These are phyloP conservation scores for Cystofilobasidium capitatum DNA, from an alignment of 768 basidiomycete species.

Conservation along the genomic window DNA sequence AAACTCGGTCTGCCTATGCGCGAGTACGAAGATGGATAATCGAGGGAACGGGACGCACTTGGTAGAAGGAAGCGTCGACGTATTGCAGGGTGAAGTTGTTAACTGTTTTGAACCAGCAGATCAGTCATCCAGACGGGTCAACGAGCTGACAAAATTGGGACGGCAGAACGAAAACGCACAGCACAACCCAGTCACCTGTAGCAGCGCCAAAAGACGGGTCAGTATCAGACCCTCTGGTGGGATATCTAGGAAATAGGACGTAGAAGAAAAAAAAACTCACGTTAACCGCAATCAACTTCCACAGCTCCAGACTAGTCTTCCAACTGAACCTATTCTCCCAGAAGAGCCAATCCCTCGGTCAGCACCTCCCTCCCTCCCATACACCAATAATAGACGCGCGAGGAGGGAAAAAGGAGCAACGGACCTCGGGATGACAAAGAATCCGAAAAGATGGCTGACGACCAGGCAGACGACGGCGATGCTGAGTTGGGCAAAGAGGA, in stretches of 20 bases:
- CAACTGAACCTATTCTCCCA: constrained; percentile 56
- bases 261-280: constrained; percentile 38
- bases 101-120: too few species aligned
- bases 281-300: constrained; percentile 67
- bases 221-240: neutral
- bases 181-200: neutral
- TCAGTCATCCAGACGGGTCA: too few species aligned
- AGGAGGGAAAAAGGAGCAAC: neutral
- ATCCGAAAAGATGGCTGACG: constrained; percentile 35
- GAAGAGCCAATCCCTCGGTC: constrained; percentile 47
- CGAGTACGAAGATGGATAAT: too few species aligned
- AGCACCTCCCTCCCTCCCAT: neutral
- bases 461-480: constrained; percentile 72
- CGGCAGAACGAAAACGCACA: too few species aligned
- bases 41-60: neutral
- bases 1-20: too few species aligned
- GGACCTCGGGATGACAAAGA: constrained; percentile 23
- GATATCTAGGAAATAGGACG: neutral
- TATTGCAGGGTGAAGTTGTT: constrained; percentile 83
- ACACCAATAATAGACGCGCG: neutral
- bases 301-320: constrained; percentile 60
- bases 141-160: too few species aligned
- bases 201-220: neutral
- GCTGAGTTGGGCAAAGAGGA: constrained; percentile 67
- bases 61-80: constrained; percentile 85